These are phyloP conservation scores for Geosmithia flava DNA, from an alignment of 2,329 filamentous ascomycete species.

Conservation along the genomic window DNA sequence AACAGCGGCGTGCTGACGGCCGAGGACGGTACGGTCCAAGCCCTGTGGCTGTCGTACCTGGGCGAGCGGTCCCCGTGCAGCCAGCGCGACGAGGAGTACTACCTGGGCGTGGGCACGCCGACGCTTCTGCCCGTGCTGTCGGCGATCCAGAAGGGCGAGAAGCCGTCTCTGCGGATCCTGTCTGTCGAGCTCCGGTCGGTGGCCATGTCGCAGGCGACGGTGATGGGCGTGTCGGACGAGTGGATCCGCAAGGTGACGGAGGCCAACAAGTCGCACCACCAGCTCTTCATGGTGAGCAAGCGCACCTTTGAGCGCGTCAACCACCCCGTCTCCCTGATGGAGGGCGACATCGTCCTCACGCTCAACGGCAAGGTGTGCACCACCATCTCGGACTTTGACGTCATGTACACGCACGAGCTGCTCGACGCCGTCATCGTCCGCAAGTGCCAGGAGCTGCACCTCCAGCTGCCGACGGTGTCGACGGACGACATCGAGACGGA, in stretches of 20 bases:
- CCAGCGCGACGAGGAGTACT: slow-evolving; percentile 89
- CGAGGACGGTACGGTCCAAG: slow-evolving; percentile 85
- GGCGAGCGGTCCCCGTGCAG: slow-evolving; percentile 72
- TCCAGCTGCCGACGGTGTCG: slow-evolving; percentile 73
- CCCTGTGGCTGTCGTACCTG: slow-evolving; percentile 92
- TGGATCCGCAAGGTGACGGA: slow-evolving; percentile 88
- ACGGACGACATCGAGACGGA: slow-evolving; percentile 89
- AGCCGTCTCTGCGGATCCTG: slow-evolving; percentile 76
- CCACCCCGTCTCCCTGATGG: slow-evolving; percentile 49
- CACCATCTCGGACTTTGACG: slow-evolving; percentile 79
- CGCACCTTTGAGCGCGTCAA: slow-evolving; percentile 52
- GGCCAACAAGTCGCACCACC: slow-evolving; percentile 84
- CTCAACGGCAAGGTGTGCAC: slow-evolving; percentile 90
- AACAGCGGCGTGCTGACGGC: slow-evolving; percentile 86
- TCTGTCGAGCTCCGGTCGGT: slow-evolving; percentile 92
- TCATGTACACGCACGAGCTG: slow-evolving; percentile 85
- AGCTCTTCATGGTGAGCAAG: slow-evolving; percentile 97
- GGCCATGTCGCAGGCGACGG: slow-evolving; percentile 90
- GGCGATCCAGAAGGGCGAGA: slow-evolving; percentile 68
- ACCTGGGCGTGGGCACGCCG: slow-evolving; percentile 81
- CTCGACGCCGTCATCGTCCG: slow-evolving; percentile 81
- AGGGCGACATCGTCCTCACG: slow-evolving; percentile 86
- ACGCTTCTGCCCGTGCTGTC: slow-evolving; percentile 80
- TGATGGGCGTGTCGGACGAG: slow-evolving; percentile 93
- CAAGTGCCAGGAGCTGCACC: slow-evolving; percentile 63